Base-by-base conservation (phyloP, 2,329 filamentous ascomycete species). In the Talaromyces sp. region DNA sequence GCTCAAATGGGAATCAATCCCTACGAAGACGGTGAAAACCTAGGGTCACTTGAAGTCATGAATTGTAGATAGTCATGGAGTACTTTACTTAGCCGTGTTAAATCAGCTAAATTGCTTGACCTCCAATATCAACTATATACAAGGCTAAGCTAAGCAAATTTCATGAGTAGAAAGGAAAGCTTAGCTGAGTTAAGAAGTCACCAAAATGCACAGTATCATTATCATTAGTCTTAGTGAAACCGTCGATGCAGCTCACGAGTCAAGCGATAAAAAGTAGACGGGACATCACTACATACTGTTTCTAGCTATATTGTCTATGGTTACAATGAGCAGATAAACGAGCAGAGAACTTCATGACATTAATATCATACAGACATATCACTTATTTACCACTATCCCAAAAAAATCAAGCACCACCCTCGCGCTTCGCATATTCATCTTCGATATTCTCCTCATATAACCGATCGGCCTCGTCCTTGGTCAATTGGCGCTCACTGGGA, bases 361-460 rank as follows among this genome's bases (percentile, higher is more conserved):
- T 47, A 13, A 7, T 43, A 59, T 27, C 9, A 31, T 45, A 59
- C 9, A 59, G 13, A 7, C 3, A 24, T 37, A n/a, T 54, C 50
- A 35, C n/a, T n/a, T 6, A 54, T 5, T n/a, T 8, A 54, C 11
- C 11, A 31, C 27, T 31, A 37, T 16, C 3, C 3, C 11, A 13
- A n/a, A 13, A 7, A 19, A 24, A 22, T 72, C 70, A 78, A 70
- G 81, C 78, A 72, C 78, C 76, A 1, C 76, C 76, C 69, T 81
- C 80, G 59, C 79, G 69, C 76, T 80, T 79, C 65, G 78, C 77
- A 71, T 81, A 80, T 69, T 83, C 81, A 56, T 80, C 80, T 71
- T 80, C 80, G 71, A 82, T 82, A 14, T 78, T 74, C 69, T 82
- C 79, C 66, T 80, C 75, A 66, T 81, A 82, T 47, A 79, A 66